Base-by-base conservation (phyloP, 164 flowering plant genomes). In the Chimonanthus praecox region DNA sequence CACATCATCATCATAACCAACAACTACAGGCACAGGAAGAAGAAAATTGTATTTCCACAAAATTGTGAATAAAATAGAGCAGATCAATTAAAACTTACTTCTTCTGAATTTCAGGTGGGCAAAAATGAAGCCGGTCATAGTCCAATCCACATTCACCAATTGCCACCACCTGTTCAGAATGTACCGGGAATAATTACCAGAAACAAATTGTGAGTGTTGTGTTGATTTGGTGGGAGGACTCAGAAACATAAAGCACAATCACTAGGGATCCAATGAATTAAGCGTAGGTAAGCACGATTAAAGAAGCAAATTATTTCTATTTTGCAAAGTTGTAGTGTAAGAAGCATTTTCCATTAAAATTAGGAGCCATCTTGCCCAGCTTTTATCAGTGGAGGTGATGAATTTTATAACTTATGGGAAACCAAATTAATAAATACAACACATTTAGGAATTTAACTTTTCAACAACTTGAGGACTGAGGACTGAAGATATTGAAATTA, bases 101-200 rank as follows among this genome's bases (percentile, higher is more conserved):
- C 82, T 90, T 90, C 78, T 95, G 99, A 77, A 86, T 80, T 63
- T 90, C 97, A 75, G 94, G 16, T 66, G 97, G 91, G 84, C 97
- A 95, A 83, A 95, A 95, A 50, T 95, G 97, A 85, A 90, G 93
- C 79, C 99, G 81, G 74, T 95, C 99, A 78, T 95, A 93, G 72
- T 95, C 99, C 85, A 95, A 78, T 71, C 99, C 99, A 84, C 99
- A 95, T 84, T 95, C 99, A 77, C 99, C 99, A 78, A 95, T 85
- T 61, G 98, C 99, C 72, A 95, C 99, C 77, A 95, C 99, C 99
- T 94, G 77, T 63, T 62, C 54, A 16, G 51, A 49, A 71, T 68
- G 46, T 65, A 70, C 21, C 43, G 61, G 6, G 18, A 20, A 18
- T 50, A 65, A 69, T 49, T 49, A 64, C 61, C 16, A 43, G 16